Evolutionary conservation across 202 grass and related monocot species (phyloP), one percentile per base, ranked within the genome.

Genomic region (Zizania palustris): DNA sequence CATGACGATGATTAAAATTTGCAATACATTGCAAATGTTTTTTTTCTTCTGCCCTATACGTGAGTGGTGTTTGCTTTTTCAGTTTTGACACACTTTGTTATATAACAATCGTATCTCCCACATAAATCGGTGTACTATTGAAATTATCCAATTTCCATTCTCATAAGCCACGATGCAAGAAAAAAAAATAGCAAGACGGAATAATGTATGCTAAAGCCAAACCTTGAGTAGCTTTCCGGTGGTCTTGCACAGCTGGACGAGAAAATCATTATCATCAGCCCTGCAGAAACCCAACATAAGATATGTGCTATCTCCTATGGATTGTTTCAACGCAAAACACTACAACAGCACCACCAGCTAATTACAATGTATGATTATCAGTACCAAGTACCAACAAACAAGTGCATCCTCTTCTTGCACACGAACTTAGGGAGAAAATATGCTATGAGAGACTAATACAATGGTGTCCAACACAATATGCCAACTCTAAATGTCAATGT

Each of bases 171-270:
- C 18, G 11, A 5, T 6, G 7, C 6, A 71, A 37, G 20, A n/a
- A n/a, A 55, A n/a, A 68, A 55, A 19, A 55, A 33, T 83, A 72
- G 8, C 18, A 88, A 67, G 21, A 14, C 16, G 19, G 8, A 16
- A 4, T 40, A 69, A 45, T 20, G 77, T 12, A 66, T 83, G 3
- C 5, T 58, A n/a, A 77, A 58, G 82, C 8, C 62, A 71, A 88
- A 92, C 95, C 95, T 85, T 98, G 20, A 94, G 81, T 61, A 98
- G 87, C 81, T 98, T 98, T 79, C 95, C 95, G 57, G 55, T 83
- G 55, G 83, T 84, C 58, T 87, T 92, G 80, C 91, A 67, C 80
- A 97, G 71, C 80, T 97, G 91, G 62, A 92, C 62, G 70, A 97
- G 91, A 80, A 94, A 97, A 64, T 97, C 95, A 35, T 92, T 84